A percentile compares a stretch with the other conserved stretches of the same genome.
These are phyloP conservation scores for Angomonas desouzai DNA, from an alignment of 208 protist genomes.

Conservation along the genomic window DNA sequence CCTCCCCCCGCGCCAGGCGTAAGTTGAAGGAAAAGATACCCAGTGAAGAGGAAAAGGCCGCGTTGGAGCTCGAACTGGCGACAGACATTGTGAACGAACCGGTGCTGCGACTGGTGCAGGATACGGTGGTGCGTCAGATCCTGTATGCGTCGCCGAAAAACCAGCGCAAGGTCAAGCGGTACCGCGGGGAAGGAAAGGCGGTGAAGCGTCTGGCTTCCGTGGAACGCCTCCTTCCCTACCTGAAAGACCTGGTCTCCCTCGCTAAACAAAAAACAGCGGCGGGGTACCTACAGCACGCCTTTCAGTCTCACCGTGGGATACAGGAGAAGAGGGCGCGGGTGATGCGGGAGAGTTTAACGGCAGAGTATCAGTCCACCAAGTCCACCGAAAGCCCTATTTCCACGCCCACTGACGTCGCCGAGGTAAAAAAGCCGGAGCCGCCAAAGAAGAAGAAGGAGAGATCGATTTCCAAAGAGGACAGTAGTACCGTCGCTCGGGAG, in stretches of 20 bases:
- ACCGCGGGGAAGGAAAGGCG: background rate
- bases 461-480: no score
- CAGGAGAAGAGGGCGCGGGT: constrained; percentile 70
- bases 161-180: background rate
- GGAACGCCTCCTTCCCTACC: constrained; percentile 32
- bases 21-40: background rate
- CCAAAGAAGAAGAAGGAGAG: constrained; percentile 9
- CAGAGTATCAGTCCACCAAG: constrained; percentile 12
- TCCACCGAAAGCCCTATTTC: background rate
- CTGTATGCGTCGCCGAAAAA: background rate
- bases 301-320: constrained; percentile 44
- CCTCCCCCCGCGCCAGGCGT: background rate
- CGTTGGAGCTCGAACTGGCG: background rate
- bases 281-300: constrained; percentile 38
- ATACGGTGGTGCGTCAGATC: background rate
- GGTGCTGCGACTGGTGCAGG: background rate
- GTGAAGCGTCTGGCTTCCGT: constrained; percentile 4
- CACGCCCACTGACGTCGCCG: background rate
- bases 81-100: background rate
- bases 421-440: constrained; percentile 1
- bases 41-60: background rate
- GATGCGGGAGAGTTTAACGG: constrained; percentile 29
- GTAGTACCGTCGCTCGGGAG: background rate
- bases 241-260: constrained; percentile 39
- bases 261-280: constrained; percentile 40